Evolutionary conservation across 768 basidiomycete genomes (phyloP).

Genomic region (Leccinellum rugosiceps): DNA sequence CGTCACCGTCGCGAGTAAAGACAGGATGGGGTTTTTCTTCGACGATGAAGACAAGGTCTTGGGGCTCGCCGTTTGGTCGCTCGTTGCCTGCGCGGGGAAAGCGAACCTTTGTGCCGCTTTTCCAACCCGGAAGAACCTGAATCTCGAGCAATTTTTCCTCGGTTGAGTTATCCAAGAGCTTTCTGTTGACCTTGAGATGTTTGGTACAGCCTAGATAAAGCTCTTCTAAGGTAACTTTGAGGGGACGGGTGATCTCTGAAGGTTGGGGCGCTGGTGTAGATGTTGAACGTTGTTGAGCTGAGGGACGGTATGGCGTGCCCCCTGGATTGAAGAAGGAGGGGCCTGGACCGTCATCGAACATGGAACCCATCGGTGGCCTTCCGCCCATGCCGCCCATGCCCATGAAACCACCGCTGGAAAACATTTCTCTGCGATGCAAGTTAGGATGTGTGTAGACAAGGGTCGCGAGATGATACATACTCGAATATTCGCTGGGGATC

Average conservation of each 20-base stretch:
- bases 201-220: constrained; percentile 84
- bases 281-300: constrained; percentile 28
- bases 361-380: constrained; percentile 29
- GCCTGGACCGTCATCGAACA: constrained; percentile 41
- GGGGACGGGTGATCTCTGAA: constrained; percentile 72
- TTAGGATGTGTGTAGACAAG: constrained; percentile 3
- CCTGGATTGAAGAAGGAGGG: constrained; percentile 44
- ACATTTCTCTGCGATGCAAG: constrained; percentile 49
- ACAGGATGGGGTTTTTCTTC: constrained; percentile 87
- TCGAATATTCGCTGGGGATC: constrained; percentile 90
- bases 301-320: constrained; percentile 51
- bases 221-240: constrained; percentile 83
- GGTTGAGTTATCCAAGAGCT: constrained; percentile 62
- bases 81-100: constrained; percentile 90
- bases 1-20: constrained; percentile 79
- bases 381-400: constrained; percentile 42
- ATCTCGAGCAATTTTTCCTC: constrained; percentile 89
- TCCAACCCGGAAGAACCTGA: constrained; percentile 86
- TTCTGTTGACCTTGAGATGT: constrained; percentile 82
- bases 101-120: constrained; percentile 91
- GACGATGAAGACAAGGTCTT: constrained; percentile 95
- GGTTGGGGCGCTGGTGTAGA: constrained; percentile 33
- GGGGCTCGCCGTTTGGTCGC: constrained; percentile 57
- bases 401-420: constrained; percentile 40
- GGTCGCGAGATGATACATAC: constrained; percentile 42